Evolutionary conservation across 176 grass and related monocot genomes (phyloP).

Genomic region (Carex scoparia): DNA sequence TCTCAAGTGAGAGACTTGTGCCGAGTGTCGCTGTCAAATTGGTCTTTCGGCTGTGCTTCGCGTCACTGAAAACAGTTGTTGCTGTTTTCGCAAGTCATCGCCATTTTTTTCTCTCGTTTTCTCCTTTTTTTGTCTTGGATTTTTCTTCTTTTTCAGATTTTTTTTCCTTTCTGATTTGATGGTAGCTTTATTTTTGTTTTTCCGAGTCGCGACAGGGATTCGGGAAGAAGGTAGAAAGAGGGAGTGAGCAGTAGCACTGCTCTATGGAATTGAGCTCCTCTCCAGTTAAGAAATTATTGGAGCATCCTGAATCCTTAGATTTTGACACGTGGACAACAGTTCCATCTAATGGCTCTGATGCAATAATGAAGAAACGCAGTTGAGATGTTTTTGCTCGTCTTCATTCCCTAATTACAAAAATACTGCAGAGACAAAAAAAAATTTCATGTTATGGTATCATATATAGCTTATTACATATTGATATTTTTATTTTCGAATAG

Average conservation of each 20-base stretch:
- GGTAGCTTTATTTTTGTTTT: not conserved
- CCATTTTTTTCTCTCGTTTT: slow-evolving; percentile 13
- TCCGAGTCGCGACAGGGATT: not conserved
- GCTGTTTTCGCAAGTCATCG: slow-evolving; percentile 19
- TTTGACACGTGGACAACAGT: too few relatives aligned
- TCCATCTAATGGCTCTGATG: too few relatives aligned
- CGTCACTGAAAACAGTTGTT: slow-evolving; percentile 30
- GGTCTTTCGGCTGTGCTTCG: slow-evolving; percentile 11
- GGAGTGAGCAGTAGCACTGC: not conserved
- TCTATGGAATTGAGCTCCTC: not conserved
- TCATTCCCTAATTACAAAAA: too few relatives aligned
- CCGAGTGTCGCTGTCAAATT: slow-evolving; percentile 29
- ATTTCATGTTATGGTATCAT: too few relatives aligned
- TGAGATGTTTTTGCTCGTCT: too few relatives aligned
- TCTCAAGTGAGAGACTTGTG: not conserved
- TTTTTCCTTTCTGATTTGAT: not conserved
- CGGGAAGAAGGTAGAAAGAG: slow-evolving; percentile 6
- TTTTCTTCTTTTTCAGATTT: not conserved
- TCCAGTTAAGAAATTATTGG: too few relatives aligned
- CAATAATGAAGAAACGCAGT: too few relatives aligned
- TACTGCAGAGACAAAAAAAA: too few relatives aligned
- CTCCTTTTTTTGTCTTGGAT: not conserved
- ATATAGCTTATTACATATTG: too few relatives aligned
- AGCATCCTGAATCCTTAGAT: too few relatives aligned
- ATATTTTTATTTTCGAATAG: too few relatives aligned